Conservation (phyloP, 371 early-diverging fungal genomes). For the Syncephalastrum racemosum region DNA sequence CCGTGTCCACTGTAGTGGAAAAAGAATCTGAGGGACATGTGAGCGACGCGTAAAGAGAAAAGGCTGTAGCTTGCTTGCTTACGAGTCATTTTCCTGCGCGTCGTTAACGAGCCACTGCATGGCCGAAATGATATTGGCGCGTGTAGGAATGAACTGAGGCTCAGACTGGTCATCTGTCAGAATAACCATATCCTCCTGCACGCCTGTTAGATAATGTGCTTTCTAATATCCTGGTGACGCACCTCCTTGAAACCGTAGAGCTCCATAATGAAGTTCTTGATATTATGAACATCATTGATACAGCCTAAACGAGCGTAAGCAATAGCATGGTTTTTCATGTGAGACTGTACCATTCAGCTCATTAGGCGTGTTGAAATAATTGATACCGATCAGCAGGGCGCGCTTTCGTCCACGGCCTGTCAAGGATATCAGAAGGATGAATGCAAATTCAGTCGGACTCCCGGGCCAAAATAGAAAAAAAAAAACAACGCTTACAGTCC, state of each 20-base stretch:
- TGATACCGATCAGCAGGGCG: conserved; percentile 91
- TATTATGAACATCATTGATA: conserved; percentile 89
- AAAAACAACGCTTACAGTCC: conserved; percentile 54
- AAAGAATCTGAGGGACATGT: conserved; percentile 53
- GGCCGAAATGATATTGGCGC: conserved; percentile 66
- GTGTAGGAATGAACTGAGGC: conserved; percentile 71
- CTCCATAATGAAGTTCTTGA: conserved; percentile 69
- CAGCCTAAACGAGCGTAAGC: conserved; percentile 56
- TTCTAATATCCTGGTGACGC: background rate
- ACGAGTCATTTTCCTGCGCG: conserved; percentile 83
- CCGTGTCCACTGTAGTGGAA: conserved; percentile 95
- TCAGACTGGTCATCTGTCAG: conserved; percentile 86
- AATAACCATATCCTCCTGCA: conserved; percentile 68
- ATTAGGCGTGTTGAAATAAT: conserved; percentile 71
- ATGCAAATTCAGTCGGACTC: too few relatives aligned
- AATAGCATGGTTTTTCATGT: background rate
- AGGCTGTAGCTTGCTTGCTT: conserved; percentile 7
- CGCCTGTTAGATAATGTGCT: background rate
- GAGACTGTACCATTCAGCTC: conserved; percentile 55
- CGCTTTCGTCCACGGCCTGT: conserved; percentile 63
- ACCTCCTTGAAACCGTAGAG: conserved; percentile 67
- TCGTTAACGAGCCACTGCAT: conserved; percentile 85
- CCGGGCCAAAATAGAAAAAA: background rate
- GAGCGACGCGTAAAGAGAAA: too few relatives aligned
- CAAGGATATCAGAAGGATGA: too few relatives aligned